Evolutionary conservation across 2,329 filamentous ascomycete species (phyloP), one percentile per base, ranked within the genome.

Genomic region (Botrytis paeoniae): DNA sequence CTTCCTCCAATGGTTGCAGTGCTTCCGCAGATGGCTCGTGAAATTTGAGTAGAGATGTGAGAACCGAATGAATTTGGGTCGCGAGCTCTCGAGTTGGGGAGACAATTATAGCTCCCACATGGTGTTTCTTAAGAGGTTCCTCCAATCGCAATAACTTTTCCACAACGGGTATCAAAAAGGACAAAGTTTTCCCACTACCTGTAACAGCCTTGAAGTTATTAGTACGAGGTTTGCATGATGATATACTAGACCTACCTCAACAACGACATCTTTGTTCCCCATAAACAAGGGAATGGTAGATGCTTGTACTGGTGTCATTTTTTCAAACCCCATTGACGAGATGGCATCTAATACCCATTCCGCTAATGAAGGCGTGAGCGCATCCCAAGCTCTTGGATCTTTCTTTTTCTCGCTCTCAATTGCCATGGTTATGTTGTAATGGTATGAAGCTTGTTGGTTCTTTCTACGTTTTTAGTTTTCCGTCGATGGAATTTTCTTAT

Each of bases 291-390:
- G 94, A 77, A 98, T 92, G 7, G 93, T 92, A 74, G 94, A 95
- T 62, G 95, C 93, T 83, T 98, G 95, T n/a, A 98, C 95, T 1
- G 95, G 95, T 5, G 95, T 98, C 87, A 96, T 95, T 81, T 92
- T 91, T 75, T 87, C 85, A 82, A 97, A 97, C 74, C 94, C 93
- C 91, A 96, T 95, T 76, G 91, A 89, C 68, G 90, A 86, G 66
- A 97, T 90, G 74, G 94, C 94, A 77, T 97, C 93, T 71, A 96
- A 85, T 73, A 96, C 89, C 94, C 95, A 98, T 89, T 91, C 87
- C 74, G 92, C 92, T 45, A 94, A 84, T 9, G 91, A 84, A 25
- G 92, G 92, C 1, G 88, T 91, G 71, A 94, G 84, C 22, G 88
- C 88, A 78, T 91, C 88, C 89, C 92, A 95, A 41, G 85, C 85